phyloP scores from a whole-genome alignment of 2,329 filamentous ascomycete genomes.

The Thyridium curvatum region DNA sequence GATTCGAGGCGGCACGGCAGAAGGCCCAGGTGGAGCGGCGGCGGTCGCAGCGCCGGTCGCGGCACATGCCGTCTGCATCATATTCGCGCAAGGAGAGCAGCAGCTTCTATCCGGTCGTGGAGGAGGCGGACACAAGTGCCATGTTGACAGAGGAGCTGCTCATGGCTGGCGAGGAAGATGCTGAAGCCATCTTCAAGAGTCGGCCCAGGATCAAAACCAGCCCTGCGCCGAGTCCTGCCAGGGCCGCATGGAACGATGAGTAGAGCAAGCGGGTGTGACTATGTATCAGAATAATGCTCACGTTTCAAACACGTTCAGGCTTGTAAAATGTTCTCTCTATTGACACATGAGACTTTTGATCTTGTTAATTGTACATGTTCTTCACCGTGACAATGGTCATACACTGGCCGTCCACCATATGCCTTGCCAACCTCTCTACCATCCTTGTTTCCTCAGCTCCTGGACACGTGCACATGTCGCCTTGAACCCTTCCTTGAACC shows the following conservation, averaged over 20 bases:
- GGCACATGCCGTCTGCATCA: slow-evolving; percentile 3
- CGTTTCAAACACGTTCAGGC: too few relatives aligned
- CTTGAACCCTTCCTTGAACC: slow-evolving; percentile 65
- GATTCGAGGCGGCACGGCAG: slow-evolving; percentile 53
- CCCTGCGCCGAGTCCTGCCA: slow-evolving; percentile 50
- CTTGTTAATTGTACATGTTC: background rate
- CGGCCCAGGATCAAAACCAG: slow-evolving; percentile 75
- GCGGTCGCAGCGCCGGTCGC: slow-evolving; percentile 39
- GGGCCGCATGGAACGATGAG: slow-evolving; percentile 10
- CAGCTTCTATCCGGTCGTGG: slow-evolving; percentile 39
- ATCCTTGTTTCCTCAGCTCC: slow-evolving; percentile 70
- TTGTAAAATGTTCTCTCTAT: background rate
- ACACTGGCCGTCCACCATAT: background rate
- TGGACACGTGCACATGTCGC: slow-evolving; percentile 57
- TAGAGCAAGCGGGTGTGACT: slow-evolving; percentile 1
- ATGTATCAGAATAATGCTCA: background rate
- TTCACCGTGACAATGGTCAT: background rate
- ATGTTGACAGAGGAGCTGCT: slow-evolving; percentile 65
- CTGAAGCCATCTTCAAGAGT: slow-evolving; percentile 79
- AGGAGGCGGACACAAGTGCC: slow-evolving; percentile 31
- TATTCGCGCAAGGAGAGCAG: slow-evolving; percentile 26
- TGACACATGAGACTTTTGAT: background rate
- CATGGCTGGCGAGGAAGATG: slow-evolving; percentile 57
- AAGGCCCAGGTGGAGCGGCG: slow-evolving; percentile 53
- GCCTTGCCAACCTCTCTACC: slow-evolving; percentile 40